These are phyloP conservation scores for Lasiodiplodia sp. DNA, from an alignment of 2,329 filamentous ascomycete species.

Conservation along the genomic window DNA sequence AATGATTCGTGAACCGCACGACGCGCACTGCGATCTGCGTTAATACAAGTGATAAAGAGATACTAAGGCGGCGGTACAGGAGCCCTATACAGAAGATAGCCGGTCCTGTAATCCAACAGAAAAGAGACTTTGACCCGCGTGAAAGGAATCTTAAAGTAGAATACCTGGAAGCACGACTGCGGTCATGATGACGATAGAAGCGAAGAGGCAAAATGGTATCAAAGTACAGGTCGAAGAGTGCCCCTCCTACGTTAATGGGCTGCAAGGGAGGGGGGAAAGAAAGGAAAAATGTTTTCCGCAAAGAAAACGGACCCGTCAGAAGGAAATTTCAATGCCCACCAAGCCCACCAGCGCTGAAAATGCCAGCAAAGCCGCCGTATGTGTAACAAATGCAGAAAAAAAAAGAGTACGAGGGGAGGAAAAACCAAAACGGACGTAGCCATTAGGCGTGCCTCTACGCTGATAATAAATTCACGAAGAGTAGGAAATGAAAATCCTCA, in stretches of 20 bases:
- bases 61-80: background rate
- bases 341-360: constrained; percentile 23
- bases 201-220: constrained; percentile 11
- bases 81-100: background rate
- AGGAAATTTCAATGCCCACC: constrained; percentile 9
- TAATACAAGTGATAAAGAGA: constrained; percentile 9
- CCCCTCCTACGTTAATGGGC: constrained; percentile 19
- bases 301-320: constrained; percentile 16
- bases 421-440: background rate
- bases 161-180: background rate
- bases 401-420: background rate
- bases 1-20: constrained; percentile 12
- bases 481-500: background rate
- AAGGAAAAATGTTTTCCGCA: constrained; percentile 14
- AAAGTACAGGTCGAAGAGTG: constrained; percentile 19
- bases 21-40: constrained; percentile 23
- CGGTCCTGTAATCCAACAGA: background rate
- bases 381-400: background rate
- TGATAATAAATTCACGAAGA: background rate
- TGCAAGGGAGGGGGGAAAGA: background rate
- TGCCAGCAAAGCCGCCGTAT: constrained; percentile 24
- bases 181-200: background rate
- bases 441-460: background rate
- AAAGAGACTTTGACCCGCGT: background rate
- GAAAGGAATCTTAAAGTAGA: constrained; percentile 6